Percentiles rank a stretch among this genome's conserved stretches.
Conservation (phyloP, 2,329 filamentous ascomycete genomes). For the Elsinoe arachidis region DNA sequence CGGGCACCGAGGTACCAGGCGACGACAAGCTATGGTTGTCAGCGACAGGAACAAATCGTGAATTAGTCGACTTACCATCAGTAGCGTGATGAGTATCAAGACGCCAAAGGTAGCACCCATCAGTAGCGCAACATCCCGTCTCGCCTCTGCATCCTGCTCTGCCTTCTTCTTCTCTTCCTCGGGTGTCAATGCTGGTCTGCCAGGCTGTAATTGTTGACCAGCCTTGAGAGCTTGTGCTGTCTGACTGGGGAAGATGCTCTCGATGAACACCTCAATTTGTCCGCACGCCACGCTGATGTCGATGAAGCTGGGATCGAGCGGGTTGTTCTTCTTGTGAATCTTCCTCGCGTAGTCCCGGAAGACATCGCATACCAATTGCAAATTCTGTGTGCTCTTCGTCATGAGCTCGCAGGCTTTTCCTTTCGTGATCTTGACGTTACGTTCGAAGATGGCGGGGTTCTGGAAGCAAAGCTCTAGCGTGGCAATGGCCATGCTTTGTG, state of each 20-base stretch:
- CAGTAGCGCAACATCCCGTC: conserved; percentile 53
- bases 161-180: conserved; percentile 50
- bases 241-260: conserved; percentile 58
- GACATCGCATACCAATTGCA: conserved; percentile 68
- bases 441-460: conserved; percentile 76
- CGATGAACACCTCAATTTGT: conserved; percentile 19
- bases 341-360: conserved; percentile 69
- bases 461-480: conserved; percentile 87
- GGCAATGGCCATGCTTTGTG: conserved; percentile 94
- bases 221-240: conserved; percentile 48
- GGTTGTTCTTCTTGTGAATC: conserved; percentile 91
- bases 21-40: conserved; percentile 52
- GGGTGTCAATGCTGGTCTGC: conserved; percentile 33
- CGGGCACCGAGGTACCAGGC: conserved; percentile 76
- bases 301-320: conserved; percentile 83
- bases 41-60: neutral
- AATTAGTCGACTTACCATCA: conserved; percentile 60
- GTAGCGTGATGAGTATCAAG: conserved; percentile 59
- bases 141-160: conserved; percentile 44
- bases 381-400: conserved; percentile 85
- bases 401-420: conserved; percentile 87
- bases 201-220: conserved; percentile 34
- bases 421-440: conserved; percentile 93
- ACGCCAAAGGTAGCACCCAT: conserved; percentile 56
- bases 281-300: conserved; percentile 85